These are phyloP conservation scores for Hypomontagnella submonticulosa DNA, from an alignment of 495 filamentous ascomycete genomes.

Conservation along the genomic window DNA sequence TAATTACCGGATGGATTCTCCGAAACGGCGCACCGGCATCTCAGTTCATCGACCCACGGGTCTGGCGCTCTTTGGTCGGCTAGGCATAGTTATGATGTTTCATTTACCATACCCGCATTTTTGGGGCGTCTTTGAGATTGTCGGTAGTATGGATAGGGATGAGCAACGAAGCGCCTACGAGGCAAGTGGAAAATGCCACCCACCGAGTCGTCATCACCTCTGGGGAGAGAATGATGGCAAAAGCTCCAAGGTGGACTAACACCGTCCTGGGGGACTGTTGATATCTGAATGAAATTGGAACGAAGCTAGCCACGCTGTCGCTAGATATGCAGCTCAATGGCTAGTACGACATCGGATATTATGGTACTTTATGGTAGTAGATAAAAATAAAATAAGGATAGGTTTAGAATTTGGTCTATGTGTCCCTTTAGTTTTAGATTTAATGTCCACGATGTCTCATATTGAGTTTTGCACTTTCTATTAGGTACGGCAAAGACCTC, in stretches of 20 bases:
- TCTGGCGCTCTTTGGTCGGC: conserved; percentile 22
- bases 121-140: conserved; percentile 41
- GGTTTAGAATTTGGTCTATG: conserved; percentile 1
- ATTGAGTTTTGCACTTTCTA: no score
- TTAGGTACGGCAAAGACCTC: no score
- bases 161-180: not conserved
- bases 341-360: not conserved
- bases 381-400: conserved; percentile 18
- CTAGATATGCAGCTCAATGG: conserved; percentile 1
- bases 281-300: conserved; percentile 34
- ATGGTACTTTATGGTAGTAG: conserved; percentile 12
- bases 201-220: not conserved
- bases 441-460: no score
- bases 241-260: not conserved
- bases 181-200: not conserved
- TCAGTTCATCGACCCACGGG: conserved; percentile 17
- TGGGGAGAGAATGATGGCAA: not conserved
- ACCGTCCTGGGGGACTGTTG: not conserved
- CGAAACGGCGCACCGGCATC: conserved; percentile 35
- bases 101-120: conserved; percentile 38
- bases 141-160: conserved; percentile 26
- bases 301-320: conserved; percentile 14
- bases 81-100: conserved; percentile 19
- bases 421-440: not conserved
- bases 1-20: conserved; percentile 28